phyloP scores from a whole-genome alignment of 2,329 filamentous ascomycete genomes.

The Rutstroemia sydowiana region DNA sequence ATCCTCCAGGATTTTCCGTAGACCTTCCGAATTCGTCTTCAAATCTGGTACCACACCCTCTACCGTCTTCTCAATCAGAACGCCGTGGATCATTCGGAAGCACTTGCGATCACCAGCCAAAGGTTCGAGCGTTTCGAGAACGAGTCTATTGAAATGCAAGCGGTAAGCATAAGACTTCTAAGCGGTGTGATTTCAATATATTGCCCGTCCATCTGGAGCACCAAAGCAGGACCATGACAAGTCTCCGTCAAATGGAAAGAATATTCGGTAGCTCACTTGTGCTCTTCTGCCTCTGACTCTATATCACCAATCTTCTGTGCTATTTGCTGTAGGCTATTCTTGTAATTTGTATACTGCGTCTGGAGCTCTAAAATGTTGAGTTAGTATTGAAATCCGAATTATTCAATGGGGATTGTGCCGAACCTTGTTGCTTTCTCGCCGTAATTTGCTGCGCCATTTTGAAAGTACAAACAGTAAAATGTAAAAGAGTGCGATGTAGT shows the following conservation, averaged over 20 bases:
- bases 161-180: constrained; percentile 32
- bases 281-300: constrained; percentile 94
- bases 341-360: constrained; percentile 70
- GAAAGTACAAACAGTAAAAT: neutral
- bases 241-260: neutral
- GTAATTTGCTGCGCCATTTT: constrained; percentile 29
- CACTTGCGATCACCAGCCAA: constrained; percentile 84
- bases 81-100: constrained; percentile 97
- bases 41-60: constrained; percentile 86
- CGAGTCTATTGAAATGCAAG: constrained; percentile 56
- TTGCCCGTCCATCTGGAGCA: neutral
- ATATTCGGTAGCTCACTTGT: constrained; percentile 64
- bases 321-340: constrained; percentile 76
- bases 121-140: constrained; percentile 83
- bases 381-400: neutral
- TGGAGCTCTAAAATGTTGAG: constrained; percentile 57
- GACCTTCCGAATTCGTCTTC: constrained; percentile 85
- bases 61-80: constrained; percentile 88
- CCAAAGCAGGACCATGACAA: neutral
- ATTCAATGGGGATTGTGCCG: neutral
- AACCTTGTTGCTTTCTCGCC: constrained; percentile 32
- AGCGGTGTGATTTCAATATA: constrained; percentile 18
- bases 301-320: constrained; percentile 96
- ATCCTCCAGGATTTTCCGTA: constrained; percentile 91
- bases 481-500: neutral